Evolutionary conservation across 1,284 basidiomycete species (phyloP), one percentile per base, ranked within the genome.

Genomic region (Mrakiaceae sp.): DNA sequence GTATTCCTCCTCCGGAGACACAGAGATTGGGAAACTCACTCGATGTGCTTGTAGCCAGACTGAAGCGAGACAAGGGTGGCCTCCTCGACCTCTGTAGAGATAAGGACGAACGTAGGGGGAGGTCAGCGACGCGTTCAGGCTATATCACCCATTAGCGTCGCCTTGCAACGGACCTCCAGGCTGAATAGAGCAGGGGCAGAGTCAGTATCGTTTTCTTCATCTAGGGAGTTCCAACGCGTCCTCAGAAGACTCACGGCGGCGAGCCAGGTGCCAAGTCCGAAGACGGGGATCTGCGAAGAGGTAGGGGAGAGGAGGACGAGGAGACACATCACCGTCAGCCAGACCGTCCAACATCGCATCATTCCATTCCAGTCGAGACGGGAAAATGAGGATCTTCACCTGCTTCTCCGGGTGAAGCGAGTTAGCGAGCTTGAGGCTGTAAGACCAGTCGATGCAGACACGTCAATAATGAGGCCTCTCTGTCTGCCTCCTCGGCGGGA

Each of bases 371-470:
- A n/a, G 8, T 40, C 16, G 52, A 4, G n/a, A 39, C 3, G 12
- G 55, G 39, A 55, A 14, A 8, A 14, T 4, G 39, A 16, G 40
- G 47, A 43, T 3, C 67, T 71, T 39, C 5, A 61, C 60, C 50
- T 49, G 51, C 51, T 61, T 61, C 51, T 53, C 50, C 6, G 60
- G 60, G 27, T 60, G 43, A 42, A 43, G 49, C n/a, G 58, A 63
- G 50, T 52, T 54, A 44, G 55, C 42, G 39, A 70, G 70, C 43
- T 68, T 43, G 42, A 62, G n/a, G 46, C 66, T 92, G 92, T 96
- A 27, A 27, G 27, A 27, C 27, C 27, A 27, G 27, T 27, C 27
- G 27, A 27, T 27, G 27, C 27, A 27, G 27, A 27, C 27, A 27
- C 27, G 27, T 27, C 27, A 27, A 27, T 27, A 27, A 27, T 27